Base-by-base conservation (phyloP, 805 yeast genomes). In the Cyberlindnera nakhonratchasimensis region DNA sequence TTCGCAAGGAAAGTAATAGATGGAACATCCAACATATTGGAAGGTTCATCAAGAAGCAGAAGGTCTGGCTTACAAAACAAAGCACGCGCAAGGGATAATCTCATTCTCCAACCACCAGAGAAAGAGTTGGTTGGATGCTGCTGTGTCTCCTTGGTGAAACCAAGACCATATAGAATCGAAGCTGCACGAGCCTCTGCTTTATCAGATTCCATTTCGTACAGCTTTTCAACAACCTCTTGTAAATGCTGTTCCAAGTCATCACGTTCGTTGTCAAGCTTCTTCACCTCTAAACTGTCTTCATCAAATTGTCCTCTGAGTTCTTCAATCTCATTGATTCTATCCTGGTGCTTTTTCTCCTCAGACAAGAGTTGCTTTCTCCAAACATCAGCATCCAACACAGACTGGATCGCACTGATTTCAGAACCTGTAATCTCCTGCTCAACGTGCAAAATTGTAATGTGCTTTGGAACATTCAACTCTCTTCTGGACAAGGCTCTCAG, bases 21-120 rank as follows among this genome's bases (percentile, higher is more conserved):
- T 22, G 99, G 99, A 64, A 93, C 96, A 79, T 93, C 99, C 95
- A 93, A 86, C 96, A 90, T 93, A 82, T 93, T 93, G 48, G 98
- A 90, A 58, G 99, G 99, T 75, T 93, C 99, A 78, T 93, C 99
- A 51, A 93, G 75, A 61, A 93, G 71, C 52, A 93, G 72, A 51
- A 93, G 72, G 64, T 93, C 99, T 1, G 99, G 99, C 62, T 88
- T 83, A 75, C 97, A 91, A 75, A 93, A 93, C 62, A 93, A 75
- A 0, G 99, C 99, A 68, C 99, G 80, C 4, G 99, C 99, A 47
- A 93, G 75, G n/a, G 97, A 86, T 51, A 93, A 75, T 72, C 99
- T 86, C 99, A 93, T 93, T 77, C 99, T 84, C 99, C 99, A 93
- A 80, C 99, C 99, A 78, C 99, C 99, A 40, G 97, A 89, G 64